Conservation (phyloP, 768 basidiomycete species). For the Mrakia frigida region DNA sequence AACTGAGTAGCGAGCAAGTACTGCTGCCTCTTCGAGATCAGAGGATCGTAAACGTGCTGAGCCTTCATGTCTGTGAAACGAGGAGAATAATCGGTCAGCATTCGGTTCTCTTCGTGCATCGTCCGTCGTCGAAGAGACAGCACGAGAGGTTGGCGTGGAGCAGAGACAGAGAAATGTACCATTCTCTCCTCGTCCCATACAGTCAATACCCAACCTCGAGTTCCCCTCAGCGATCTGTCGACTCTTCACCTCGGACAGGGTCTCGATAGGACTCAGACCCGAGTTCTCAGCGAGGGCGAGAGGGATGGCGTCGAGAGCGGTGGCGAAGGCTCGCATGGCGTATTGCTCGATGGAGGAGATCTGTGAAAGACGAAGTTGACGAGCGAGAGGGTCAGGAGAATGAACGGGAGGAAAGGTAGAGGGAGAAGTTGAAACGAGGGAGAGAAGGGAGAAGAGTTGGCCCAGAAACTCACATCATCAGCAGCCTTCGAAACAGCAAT, state of each 20-base stretch:
- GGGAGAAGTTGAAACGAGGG: not conserved
- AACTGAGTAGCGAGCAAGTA: slow-evolving; percentile 95
- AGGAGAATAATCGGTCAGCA: not conserved
- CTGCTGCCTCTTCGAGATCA: slow-evolving; percentile 96
- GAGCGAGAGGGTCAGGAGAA: not conserved
- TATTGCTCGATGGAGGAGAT: slow-evolving; percentile 98
- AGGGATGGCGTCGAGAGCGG: slow-evolving; percentile 89
- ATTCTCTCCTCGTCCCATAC: slow-evolving; percentile 75
- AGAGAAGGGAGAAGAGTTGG: not conserved
- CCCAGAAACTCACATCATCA: slow-evolving; percentile 61
- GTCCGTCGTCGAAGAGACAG: no score
- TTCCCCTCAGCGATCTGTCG: slow-evolving; percentile 81
- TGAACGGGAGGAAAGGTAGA: not conserved
- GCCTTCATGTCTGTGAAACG: slow-evolving; percentile 81
- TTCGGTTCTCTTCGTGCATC: not conserved
- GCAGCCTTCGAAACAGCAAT: slow-evolving; percentile 90
- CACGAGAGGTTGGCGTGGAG: no score
- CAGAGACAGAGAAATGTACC: no score
- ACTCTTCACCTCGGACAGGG: slow-evolving; percentile 90
- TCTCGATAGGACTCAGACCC: slow-evolving; percentile 91
- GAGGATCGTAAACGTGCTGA: slow-evolving; percentile 93
- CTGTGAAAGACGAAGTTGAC: slow-evolving; percentile 45
- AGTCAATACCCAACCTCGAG: slow-evolving; percentile 87
- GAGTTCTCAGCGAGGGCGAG: slow-evolving; percentile 97
- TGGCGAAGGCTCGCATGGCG: slow-evolving; percentile 98